These are phyloP conservation scores for Cordyceps cateniannulata DNA, from an alignment of 2,329 filamentous ascomycete species.

Conservation along the genomic window DNA sequence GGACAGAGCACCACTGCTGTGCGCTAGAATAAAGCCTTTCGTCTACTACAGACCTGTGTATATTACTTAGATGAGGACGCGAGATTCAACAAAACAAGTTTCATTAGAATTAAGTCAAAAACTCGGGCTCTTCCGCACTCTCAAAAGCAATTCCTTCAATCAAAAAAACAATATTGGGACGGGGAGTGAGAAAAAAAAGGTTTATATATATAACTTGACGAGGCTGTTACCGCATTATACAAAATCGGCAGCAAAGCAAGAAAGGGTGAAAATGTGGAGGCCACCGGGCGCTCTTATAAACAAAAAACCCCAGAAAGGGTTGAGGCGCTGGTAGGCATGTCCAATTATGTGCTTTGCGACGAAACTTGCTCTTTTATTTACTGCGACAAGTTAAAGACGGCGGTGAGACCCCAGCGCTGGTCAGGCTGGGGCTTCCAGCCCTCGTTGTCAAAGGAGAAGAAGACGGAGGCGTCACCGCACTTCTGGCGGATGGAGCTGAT, in stretches of 20 bases:
- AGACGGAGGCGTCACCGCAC: slow-evolving; percentile 62
- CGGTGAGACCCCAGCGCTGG: slow-evolving; percentile 62
- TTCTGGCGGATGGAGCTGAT: slow-evolving; percentile 62
- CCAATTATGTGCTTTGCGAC: background rate
- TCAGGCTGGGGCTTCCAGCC: slow-evolving; percentile 68
- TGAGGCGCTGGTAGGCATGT: background rate
- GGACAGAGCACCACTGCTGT: too few relatives aligned
- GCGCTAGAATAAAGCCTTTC: too few relatives aligned
- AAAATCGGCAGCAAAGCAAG: slow-evolving; percentile 3
- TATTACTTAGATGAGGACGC: background rate
- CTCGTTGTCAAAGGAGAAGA: slow-evolving; percentile 80
- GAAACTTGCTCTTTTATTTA: slow-evolving; percentile 10
- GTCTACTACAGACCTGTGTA: too few relatives aligned
- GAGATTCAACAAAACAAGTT: background rate
- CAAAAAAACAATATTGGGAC: background rate
- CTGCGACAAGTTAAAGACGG: slow-evolving; percentile 13
- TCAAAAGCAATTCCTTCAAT: background rate
- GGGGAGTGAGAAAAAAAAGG: background rate
- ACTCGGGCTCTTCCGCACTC: too few relatives aligned
- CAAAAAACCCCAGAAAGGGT: background rate
- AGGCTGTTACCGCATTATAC: slow-evolving; percentile 1
- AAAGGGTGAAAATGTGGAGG: slow-evolving; percentile 3
- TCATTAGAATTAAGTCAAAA: too few relatives aligned
- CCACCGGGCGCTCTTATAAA: slow-evolving; percentile 8
- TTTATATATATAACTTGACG: slow-evolving; percentile 6